Conservation (phyloP, 495 filamentous ascomycete genomes). For the Podospora australis region DNA sequence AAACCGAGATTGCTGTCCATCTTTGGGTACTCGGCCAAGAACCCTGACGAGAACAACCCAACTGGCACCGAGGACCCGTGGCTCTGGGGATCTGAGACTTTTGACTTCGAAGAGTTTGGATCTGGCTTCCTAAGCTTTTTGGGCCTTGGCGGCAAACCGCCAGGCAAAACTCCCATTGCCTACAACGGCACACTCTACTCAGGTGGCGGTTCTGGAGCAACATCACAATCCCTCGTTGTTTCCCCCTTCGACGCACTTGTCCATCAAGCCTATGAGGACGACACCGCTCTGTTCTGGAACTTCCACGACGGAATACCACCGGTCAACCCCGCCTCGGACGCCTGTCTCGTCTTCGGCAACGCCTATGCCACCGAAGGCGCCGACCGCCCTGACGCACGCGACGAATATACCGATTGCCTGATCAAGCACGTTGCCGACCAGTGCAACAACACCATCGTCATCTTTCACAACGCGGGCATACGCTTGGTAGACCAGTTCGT, state of each 20-base stretch:
- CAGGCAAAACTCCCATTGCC: conserved; percentile 26
- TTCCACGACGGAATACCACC: conserved; percentile 31
- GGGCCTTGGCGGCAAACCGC: conserved; percentile 1
- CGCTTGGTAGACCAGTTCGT: conserved; percentile 53
- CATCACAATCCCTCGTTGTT: conserved; percentile 46
- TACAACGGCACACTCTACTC: conserved; percentile 48
- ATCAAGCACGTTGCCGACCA: conserved; percentile 48
- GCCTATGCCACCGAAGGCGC: conserved; percentile 50
- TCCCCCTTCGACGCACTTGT: conserved; percentile 56
- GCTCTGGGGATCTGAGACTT: conserved; percentile 30
- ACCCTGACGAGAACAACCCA: conserved; percentile 35
- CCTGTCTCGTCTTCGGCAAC: conserved; percentile 62
- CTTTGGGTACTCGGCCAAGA: conserved; percentile 47
- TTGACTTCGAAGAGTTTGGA: conserved; percentile 21
- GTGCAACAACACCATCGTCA: conserved; percentile 57
- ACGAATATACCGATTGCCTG: conserved; percentile 51
- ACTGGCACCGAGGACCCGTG: conserved; percentile 31
- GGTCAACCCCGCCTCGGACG: conserved; percentile 50
- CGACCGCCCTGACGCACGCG: conserved; percentile 35
- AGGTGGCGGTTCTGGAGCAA: conserved; percentile 56
- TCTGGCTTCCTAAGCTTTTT: conserved; percentile 16
- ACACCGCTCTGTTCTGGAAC: conserved; percentile 47
- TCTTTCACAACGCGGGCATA: conserved; percentile 55
- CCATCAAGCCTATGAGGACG: conserved; percentile 47
- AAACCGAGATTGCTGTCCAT: conserved; percentile 40